phyloP scores from a whole-genome alignment of 2,329 filamentous ascomycete genomes.

The Colletotrichum caudatum region DNA sequence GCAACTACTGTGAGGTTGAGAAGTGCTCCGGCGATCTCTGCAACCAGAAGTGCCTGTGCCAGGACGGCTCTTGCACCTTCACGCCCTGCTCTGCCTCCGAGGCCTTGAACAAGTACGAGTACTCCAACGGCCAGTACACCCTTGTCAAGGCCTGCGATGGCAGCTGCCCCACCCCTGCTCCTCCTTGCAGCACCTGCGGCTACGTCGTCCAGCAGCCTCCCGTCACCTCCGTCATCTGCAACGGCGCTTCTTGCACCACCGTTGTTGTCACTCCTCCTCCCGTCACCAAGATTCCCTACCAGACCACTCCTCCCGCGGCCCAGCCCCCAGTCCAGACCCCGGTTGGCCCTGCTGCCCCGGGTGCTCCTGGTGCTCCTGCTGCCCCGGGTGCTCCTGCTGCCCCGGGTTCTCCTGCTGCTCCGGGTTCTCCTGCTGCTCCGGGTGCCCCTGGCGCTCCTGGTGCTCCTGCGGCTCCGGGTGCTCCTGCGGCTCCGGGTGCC shows the following conservation, averaged over 20 bases:
- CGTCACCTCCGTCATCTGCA: constrained; percentile 45
- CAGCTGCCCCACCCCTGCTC: constrained; percentile 48
- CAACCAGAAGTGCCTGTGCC: constrained; percentile 46
- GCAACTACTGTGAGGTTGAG: constrained; percentile 45
- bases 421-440: too few species aligned
- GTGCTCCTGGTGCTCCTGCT: not conserved
- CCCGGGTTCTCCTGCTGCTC: too few species aligned
- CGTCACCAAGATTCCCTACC: constrained; percentile 22
- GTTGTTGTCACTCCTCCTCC: constrained; percentile 46
- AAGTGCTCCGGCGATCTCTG: constrained; percentile 49
- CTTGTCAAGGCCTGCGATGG: constrained; percentile 47
- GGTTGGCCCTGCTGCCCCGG: not conserved
- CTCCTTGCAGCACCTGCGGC: constrained; percentile 50
- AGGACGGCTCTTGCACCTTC: constrained; percentile 47
- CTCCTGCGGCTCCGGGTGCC: too few species aligned
- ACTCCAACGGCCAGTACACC: constrained; percentile 49
- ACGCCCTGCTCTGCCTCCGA: constrained; percentile 44
- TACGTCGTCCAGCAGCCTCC: constrained; percentile 46
- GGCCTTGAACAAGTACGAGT: constrained; percentile 50
- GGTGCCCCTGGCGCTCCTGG: too few species aligned
- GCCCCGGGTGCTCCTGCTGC: too few species aligned
- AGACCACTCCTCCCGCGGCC: too few species aligned
- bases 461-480: too few species aligned
- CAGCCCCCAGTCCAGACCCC: too few species aligned
- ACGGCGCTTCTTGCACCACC: constrained; percentile 46